These are phyloP conservation scores for Geum urbanum DNA, from an alignment of 306 rosid genomes.

Conservation along the genomic window DNA sequence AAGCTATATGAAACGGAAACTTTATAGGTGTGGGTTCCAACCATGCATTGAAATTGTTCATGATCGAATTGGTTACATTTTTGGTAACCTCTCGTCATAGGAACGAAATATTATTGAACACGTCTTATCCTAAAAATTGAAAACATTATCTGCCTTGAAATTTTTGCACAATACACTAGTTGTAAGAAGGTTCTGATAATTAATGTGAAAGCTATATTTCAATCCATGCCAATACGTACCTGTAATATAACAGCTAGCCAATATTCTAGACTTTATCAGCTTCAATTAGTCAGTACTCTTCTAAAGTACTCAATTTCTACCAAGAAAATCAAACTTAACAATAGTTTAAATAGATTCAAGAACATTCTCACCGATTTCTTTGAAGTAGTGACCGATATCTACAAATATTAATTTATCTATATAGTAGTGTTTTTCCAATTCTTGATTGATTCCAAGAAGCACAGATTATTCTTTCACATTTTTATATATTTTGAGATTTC, in stretches of 20 bases:
- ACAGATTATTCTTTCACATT: not conserved
- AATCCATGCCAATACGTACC: not conserved
- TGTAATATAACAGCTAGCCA: not conserved
- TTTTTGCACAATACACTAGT: not conserved
- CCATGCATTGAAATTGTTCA: no score
- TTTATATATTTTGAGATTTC: not conserved
- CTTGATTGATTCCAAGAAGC: not conserved
- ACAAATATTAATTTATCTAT: no score
- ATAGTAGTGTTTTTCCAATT: not conserved
- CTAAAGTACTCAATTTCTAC: not conserved
- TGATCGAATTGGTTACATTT: no score
- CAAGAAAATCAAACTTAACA: not conserved
- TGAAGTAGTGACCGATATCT: no score
- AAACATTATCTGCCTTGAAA: not conserved
- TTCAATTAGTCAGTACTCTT: not conserved
- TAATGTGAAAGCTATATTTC: not conserved
- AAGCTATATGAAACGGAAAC: no score
- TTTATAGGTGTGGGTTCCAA: no score
- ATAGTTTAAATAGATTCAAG: no score
- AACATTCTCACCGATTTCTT: no score
- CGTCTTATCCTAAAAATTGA: not conserved
- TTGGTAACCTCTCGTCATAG: no score
- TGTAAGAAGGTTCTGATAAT: not conserved
- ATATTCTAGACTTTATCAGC: not conserved
- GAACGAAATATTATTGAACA: not conserved